Evolutionary conservation across 2,329 filamentous ascomycete species (phyloP).

Genomic region (Fusarium guadeloupense): DNA sequence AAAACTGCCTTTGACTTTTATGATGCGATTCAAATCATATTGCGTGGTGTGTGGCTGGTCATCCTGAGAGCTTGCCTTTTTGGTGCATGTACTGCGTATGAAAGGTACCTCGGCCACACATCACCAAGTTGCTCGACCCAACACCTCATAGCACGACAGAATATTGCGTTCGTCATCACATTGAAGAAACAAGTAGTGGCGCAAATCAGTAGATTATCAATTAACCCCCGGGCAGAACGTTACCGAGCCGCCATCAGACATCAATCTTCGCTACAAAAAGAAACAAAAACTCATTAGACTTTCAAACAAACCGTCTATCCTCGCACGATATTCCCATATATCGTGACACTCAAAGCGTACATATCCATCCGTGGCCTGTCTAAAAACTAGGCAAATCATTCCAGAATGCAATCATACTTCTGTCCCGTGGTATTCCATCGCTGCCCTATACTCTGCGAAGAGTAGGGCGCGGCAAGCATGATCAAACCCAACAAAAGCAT

Average conservation of each 20-base stretch:
- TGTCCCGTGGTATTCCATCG: constrained; percentile 36
- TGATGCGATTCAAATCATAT: neutral
- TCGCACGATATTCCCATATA: constrained; percentile 17
- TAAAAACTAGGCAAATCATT: constrained; percentile 6
- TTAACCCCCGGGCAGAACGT: constrained; percentile 27
- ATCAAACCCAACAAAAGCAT: constrained; percentile 17
- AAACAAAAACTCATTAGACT: constrained; percentile 5
- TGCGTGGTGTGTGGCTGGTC: neutral
- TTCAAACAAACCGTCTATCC: constrained; percentile 30
- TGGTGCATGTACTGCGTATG: neutral
- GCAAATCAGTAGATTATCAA: constrained; percentile 21
- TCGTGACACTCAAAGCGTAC: constrained; percentile 15
- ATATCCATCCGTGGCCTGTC: constrained; percentile 19
- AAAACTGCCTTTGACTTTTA: neutral
- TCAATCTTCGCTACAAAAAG: constrained; percentile 16
- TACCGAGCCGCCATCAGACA: constrained; percentile 16
- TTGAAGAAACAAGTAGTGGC: neutral
- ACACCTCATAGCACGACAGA: no score
- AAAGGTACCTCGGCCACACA: neutral
- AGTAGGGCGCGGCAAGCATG: constrained; percentile 28
- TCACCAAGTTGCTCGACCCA: no score
- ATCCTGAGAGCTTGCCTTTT: neutral
- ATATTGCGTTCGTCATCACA: neutral
- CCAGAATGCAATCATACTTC: constrained; percentile 23
- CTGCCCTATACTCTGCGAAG: constrained; percentile 27